A percentile compares a stretch with the other conserved stretches of the same genome.
Conservation (phyloP, 257 asterid species). For the Echium plantagineum region DNA sequence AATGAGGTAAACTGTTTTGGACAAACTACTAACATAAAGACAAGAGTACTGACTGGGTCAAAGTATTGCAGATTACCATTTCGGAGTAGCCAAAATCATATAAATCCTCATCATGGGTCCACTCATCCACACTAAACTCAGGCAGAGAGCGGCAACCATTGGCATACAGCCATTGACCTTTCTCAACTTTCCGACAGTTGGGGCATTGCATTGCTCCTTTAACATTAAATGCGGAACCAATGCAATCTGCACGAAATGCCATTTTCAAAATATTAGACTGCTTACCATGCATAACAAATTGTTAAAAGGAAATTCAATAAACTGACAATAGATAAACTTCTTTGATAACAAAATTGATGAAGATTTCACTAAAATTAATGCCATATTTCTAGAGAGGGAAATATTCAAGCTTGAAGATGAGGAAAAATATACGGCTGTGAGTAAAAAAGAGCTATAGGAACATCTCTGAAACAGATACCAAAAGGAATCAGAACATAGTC, state of each 20-base stretch:
- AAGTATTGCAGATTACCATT: conserved; percentile 40
- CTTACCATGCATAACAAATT: background rate
- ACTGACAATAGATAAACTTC: background rate
- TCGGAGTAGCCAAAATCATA: conserved; percentile 75
- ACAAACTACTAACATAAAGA: background rate
- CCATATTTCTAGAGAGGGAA: background rate
- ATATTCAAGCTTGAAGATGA: background rate
- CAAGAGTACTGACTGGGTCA: background rate
- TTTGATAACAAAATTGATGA: background rate
- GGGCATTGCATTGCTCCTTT: conserved; percentile 99
- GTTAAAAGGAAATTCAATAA: no score
- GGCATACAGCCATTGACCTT: conserved; percentile 95
- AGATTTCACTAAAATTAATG: background rate
- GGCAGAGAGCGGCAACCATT: conserved; percentile 70
- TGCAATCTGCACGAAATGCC: conserved; percentile 61
- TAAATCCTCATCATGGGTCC: conserved; percentile 88
- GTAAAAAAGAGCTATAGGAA: background rate
- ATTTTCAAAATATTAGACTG: background rate
- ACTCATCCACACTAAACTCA: conserved; percentile 81
- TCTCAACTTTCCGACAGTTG: conserved; percentile 93
- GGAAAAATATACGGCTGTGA: background rate
- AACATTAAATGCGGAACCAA: conserved; percentile 92
- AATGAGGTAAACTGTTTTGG: background rate
- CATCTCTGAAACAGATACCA: background rate
- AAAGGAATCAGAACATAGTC: no score